Evolutionary conservation across 1,284 basidiomycete species (phyloP), one percentile per base, ranked within the genome.

Genomic region (Ceratobasidium sp.): DNA sequence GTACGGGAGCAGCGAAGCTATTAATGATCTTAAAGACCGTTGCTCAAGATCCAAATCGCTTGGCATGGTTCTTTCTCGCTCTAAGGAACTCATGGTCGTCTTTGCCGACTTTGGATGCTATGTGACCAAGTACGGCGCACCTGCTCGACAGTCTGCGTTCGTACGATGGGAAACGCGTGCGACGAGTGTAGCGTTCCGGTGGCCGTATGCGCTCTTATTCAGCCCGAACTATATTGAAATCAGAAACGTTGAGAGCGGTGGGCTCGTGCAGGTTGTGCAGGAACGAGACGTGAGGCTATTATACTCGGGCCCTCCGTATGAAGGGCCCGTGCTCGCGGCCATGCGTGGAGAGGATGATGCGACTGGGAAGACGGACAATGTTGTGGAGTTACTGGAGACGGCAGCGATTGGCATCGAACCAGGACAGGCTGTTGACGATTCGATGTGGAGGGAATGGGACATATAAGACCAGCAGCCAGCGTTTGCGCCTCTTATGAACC

Each of bases 101-200:
- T 95, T 92, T 80, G 92, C 80, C 87, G 87, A 87, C 42, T 83
- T 94, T 53, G 94, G 93, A 15, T 93, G 90, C 82, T 95, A 93
- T 83, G 89, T 94, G 81, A 89, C 91, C 77, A 91, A 90, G 77
- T 87, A 91, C 80, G 94, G 94, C 5, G 83, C 86, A 3, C 93
- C 93, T 1, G 86, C 85, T 18, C 91, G 93, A 55, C 87, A 87
- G 55, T 88, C 86, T 12, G 88, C 88, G 0, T 94, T 90, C 82
- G 89, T 95, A 77, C 91, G 90, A 72, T 95, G 94, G 94, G 94
- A 95, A 85, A 88, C 88, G 77, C 90, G 88, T 79, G 92, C 91
- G 12, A 85, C 83, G 1, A 86, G 90, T 2, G 94, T 88, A 82
- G 89, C 90, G 13, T 85, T 89, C 69, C 90, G 92, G 23, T 89